A percentile compares a stretch with the other conserved stretches of the same genome.
Conservation (phyloP, 1,284 basidiomycete species). For the Sphagnurus paluster region DNA sequence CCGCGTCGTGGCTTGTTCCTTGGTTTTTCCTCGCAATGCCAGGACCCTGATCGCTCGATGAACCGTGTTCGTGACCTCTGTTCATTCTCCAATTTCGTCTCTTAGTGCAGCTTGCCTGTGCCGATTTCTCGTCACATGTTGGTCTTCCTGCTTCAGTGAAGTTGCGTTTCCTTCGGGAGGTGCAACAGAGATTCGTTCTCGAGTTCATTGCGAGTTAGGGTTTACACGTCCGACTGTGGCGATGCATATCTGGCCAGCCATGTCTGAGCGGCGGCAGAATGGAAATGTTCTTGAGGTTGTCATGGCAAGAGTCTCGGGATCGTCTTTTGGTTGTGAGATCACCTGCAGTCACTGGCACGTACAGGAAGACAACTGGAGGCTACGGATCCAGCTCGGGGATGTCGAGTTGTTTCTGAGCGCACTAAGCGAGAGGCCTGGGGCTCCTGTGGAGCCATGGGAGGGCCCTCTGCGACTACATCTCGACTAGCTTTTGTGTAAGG, state of each 20-base stretch:
- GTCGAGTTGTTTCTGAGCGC: slow-evolving; percentile 26
- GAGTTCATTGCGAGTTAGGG: slow-evolving; percentile 22
- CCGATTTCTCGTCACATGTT: slow-evolving; percentile 22
- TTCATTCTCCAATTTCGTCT: slow-evolving; percentile 12
- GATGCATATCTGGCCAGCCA: slow-evolving; percentile 7
- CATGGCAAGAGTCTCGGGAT: slow-evolving; percentile 13
- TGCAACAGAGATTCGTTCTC: slow-evolving; percentile 42
- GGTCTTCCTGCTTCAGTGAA: slow-evolving; percentile 27
- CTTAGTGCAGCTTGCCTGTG: neutral
- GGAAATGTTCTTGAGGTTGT: slow-evolving; percentile 4
- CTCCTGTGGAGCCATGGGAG: slow-evolving; percentile 4
- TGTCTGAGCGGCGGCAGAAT: slow-evolving; percentile 13
- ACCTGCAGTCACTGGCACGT: slow-evolving; percentile 19
- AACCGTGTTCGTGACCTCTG: slow-evolving; percentile 17
- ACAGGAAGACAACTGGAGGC: slow-evolving; percentile 20
- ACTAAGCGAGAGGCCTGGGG: slow-evolving; percentile 18
- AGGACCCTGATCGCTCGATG: slow-evolving; percentile 19
- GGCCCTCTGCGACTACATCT: slow-evolving; percentile 12
- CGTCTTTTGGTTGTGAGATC: slow-evolving; percentile 10
- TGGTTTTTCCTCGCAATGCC: slow-evolving; percentile 12
- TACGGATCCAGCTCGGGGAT: slow-evolving; percentile 17
- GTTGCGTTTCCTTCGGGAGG: slow-evolving; percentile 36
- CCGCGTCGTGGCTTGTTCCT: slow-evolving; percentile 25
- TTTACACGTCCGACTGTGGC: slow-evolving; percentile 18
- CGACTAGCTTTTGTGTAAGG: slow-evolving; percentile 15